Evolutionary conservation across 192 early-diverging fungal genomes (phyloP), one percentile per base, ranked within the genome.

Genomic region (Allomyces arbusculus): DNA sequence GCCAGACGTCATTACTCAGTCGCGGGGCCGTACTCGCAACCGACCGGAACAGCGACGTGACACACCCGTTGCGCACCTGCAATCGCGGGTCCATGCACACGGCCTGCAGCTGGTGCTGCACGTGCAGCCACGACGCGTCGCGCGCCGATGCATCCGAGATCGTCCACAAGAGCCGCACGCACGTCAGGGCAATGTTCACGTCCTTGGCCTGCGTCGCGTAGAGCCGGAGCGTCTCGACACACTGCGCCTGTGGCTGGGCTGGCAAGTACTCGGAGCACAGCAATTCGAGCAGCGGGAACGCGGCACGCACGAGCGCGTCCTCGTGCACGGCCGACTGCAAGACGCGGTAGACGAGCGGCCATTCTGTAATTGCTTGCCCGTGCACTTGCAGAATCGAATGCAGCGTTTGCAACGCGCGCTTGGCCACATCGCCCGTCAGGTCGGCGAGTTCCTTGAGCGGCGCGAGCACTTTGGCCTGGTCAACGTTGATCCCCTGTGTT

Each of bases 211-310:
- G 89, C 23, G 80, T 69, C 1, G 90, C 91, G 82, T 92, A 97
- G 24, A 77, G 73, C 19, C 80, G 86, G 25, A 97, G 67, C 0
- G 87, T 84, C 63, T 87, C 80, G 65, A 96, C 91, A 68, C 90
- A 92, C 44, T 84, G 81, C 61, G 87, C 83, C 10, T 74, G 74
- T 4, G 93, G 88, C 19, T 78, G 77, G 69, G 96, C 71, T 8
- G 88, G 78, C 58, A 99, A 67, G 67, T 96, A 95, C 70, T 99
- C 96, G 1, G 89, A 89, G 72, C 94, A 97, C 24, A 99, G 89
- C 19, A 99, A 74, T 70, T 99, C 93, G 64, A 99, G 66, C 61
- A 87, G 93, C 6, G 92, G 86, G 68, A 99, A 99, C 11, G 89
- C 91, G 61, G 87, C 75, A 11, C 89, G 81, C 68, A 94, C 84